These are phyloP conservation scores for Goffeauzyma gilvescens DNA, from an alignment of 768 basidiomycete genomes.

Conservation along the genomic window DNA sequence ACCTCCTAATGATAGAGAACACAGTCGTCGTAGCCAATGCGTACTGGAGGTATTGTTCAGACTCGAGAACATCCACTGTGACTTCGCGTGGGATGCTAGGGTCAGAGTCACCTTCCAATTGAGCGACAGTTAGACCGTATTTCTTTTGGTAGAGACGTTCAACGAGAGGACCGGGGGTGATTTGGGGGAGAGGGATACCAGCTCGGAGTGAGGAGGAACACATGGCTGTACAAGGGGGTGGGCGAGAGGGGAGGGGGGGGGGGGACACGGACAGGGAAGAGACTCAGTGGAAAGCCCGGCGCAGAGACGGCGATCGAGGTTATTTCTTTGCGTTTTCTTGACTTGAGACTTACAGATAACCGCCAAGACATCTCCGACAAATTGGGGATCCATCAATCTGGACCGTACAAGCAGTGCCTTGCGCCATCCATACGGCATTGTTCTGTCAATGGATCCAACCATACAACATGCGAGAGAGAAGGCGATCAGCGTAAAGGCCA, in stretches of 20 bases:
- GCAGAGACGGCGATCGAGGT: not conserved
- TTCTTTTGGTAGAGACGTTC: constrained; percentile 42
- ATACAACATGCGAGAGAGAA: no score
- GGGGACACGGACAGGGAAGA: not conserved
- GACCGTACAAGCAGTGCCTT: constrained; percentile 56
- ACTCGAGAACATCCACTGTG: constrained; percentile 15
- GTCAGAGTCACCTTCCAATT: constrained; percentile 37
- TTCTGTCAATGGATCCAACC: constrained; percentile 44
- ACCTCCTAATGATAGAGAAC: constrained; percentile 37
- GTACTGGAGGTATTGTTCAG: constrained; percentile 55
- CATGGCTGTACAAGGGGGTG: constrained; percentile 41
- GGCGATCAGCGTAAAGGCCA: no score
- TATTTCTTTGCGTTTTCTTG: not conserved
- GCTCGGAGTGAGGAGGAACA: constrained; percentile 56
- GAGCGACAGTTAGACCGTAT: constrained; percentile 59
- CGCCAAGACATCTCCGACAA: constrained; percentile 67
- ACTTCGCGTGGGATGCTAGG: not conserved
- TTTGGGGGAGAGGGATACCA: constrained; percentile 59
- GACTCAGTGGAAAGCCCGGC: no score
- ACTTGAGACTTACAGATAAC: constrained; percentile 45
- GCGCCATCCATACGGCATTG: constrained; percentile 41
- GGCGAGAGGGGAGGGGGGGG: no score
- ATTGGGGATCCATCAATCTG: constrained; percentile 54
- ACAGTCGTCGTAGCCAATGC: constrained; percentile 29
- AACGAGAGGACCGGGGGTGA: constrained; percentile 52